Evolutionary conservation across 441 rosid genomes (phyloP), one percentile per base, ranked within the genome.

Genomic region (Populus hybrid): DNA sequence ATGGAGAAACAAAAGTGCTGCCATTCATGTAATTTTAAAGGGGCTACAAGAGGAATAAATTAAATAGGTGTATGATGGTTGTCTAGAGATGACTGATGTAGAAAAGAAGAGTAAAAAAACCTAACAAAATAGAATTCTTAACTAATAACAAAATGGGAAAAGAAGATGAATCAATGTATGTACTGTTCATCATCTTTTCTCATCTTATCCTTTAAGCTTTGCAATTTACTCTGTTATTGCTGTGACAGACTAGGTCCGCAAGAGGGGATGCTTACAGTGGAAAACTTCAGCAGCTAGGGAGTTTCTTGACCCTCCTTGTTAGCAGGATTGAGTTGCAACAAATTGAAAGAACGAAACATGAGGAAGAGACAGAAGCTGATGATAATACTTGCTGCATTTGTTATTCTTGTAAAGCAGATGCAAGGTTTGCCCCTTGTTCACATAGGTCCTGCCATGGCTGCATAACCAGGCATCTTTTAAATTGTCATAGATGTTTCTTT

Each of bases 401-500:
- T 85, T 97, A 90, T 14, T 86, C 89, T 2, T 74, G 86, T 0
- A 87, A 88, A 73, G 93, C 94, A 20, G 92, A 94, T 80, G 93
- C 97, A 23, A 77, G 80, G 86, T 89, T 97, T 68, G 84, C 82
- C n/a, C 98, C 99, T 3, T 97, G 99, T 85, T 91, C 89, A 23
- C 99, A 94, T 79, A 86, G 82, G 38, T 97, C 98, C 9, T 97
- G 99, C 84, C 88, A 89, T 74, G 97, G 97, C 36, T 97, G 99
- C 94, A 94, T 94, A 84, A 91, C 90, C 24, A 90, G 99, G 71
- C 99, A 97, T 85, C 98, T 92, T 73, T 87, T 93, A 35, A 97
- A 97, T 33, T 93, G 97, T 81, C 88, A 89, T 82, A 89, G 98
- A 86, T 97, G 99, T 81, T 97, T 97, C 90, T 94, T 97, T 74